Percentiles rank a stretch among this genome's conserved stretches.
These are phyloP conservation scores for Alternaria angustiovoidea DNA, from an alignment of 2,329 filamentous ascomycete genomes.

Conservation along the genomic window DNA sequence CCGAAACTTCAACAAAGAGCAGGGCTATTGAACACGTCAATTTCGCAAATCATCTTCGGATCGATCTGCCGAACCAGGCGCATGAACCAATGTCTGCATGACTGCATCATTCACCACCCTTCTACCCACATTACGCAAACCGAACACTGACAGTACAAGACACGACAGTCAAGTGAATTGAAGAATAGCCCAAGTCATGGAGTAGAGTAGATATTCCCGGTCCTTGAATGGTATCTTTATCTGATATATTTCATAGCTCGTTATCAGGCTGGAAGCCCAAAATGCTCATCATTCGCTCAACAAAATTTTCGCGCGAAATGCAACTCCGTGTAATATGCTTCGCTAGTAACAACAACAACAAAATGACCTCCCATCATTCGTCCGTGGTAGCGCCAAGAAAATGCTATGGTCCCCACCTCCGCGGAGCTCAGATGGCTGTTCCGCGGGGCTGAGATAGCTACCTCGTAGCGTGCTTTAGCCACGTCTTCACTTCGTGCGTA, in stretches of 20 bases:
- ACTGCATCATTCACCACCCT: background rate
- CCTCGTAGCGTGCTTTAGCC: background rate
- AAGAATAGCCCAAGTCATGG: background rate
- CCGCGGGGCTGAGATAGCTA: background rate
- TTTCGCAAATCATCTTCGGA: background rate
- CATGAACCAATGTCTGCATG: background rate
- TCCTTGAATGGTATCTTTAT: background rate
- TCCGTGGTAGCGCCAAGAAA: background rate
- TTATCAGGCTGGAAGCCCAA: background rate
- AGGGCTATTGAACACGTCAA: background rate
- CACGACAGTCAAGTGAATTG: background rate
- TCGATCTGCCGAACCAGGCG: background rate
- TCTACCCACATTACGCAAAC: background rate
- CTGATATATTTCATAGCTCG: background rate
- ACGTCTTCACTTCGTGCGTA: background rate
- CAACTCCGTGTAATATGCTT: slow-evolving; percentile 6
- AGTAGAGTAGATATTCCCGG: background rate
- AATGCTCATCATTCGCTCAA: background rate
- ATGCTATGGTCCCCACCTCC: background rate
- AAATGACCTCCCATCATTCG: background rate
- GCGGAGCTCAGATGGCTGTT: background rate
- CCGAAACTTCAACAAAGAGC: background rate
- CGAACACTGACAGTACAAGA: background rate
- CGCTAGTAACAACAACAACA: slow-evolving; percentile 3
- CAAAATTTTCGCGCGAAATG: background rate